Conservation (phyloP, 805 yeast genomes). For the Barnettozyma californica region DNA sequence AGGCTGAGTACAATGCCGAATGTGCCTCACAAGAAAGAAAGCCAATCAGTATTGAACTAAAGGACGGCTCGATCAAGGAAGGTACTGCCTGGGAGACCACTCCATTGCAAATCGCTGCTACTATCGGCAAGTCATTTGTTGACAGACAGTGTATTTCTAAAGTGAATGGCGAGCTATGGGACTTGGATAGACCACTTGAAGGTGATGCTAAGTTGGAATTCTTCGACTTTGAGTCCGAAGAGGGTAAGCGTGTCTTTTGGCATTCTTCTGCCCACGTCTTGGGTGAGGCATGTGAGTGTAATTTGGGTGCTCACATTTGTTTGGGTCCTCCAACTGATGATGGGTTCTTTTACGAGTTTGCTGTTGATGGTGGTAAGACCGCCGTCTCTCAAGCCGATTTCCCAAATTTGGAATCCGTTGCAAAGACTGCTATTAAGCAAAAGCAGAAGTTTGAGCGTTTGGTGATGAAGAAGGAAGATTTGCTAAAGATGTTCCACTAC, state of each 20-base stretch:
- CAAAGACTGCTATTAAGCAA: constrained; percentile 87
- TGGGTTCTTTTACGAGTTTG: constrained; percentile 96
- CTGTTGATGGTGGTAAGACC: constrained; percentile 70
- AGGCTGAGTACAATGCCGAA: constrained; percentile 69
- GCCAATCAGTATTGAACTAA: constrained; percentile 73
- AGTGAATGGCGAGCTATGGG: constrained; percentile 91
- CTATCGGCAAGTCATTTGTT: constrained; percentile 78
- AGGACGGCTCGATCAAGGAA: constrained; percentile 75
- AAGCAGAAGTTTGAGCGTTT: constrained; percentile 93
- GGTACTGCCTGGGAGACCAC: constrained; percentile 87
- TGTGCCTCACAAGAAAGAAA: constrained; percentile 56
- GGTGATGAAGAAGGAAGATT: constrained; percentile 85
- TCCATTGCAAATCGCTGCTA: constrained; percentile 80
- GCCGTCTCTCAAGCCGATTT: constrained; percentile 81
- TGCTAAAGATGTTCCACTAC: constrained; percentile 89
- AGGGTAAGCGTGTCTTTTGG: constrained; percentile 96
- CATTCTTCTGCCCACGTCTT: constrained; percentile 97
- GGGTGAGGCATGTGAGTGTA: constrained; percentile 98
- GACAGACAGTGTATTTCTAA: constrained; percentile 90
- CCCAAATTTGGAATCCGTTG: constrained; percentile 74
- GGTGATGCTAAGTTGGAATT: constrained; percentile 63
- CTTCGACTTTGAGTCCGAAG: constrained; percentile 88
- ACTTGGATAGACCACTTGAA: constrained; percentile 90
- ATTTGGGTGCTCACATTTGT: constrained; percentile 88
- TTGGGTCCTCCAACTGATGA: constrained; percentile 97